Evolutionary conservation across 202 grass and related monocot species (phyloP), one percentile per base, ranked within the genome.

Genomic region (Setaria italica): DNA sequence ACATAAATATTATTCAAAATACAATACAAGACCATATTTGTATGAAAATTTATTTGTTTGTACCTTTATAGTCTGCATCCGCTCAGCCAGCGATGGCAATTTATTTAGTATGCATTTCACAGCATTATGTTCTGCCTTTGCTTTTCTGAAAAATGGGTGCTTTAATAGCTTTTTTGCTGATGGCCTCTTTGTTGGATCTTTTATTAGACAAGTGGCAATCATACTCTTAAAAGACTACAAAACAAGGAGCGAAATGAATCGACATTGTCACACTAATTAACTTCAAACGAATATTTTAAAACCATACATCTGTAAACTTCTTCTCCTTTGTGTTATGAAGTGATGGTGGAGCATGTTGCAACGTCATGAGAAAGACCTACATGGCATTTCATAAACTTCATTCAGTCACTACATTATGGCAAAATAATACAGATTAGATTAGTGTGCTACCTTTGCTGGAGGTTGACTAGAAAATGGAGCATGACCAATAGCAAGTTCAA

Each of bases 401-500:
- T 15, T 74, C 62, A 53, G 6, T 25, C 25, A 67, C 9, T 51
- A 4, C 0, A 58, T 30, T 58, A 35, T 67, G 32, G 47, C n/a
- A 80, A 78, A 10, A 43, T 11, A n/a, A 89, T 53, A 75, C 51
- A 55, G 6, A 62, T 12, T 10, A 66, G 64, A 56, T 41, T 16
- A 81, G 75, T 67, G 14, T 0, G 34, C 41, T 47, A 90, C 90
- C 87, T 92, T 92, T 32, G 85, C 85, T 85, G 96, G 96, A 78
- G 96, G 90, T 55, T 95, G 90, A 51, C 82, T 94, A 72, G 90
- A 95, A 88, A 99, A 99, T 58, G 96, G 96, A 78, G 93, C 94
- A 87, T 99, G 96, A 8, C 93, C 93, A 72, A 94, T 88, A 83
- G 96, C 96, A 71, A 99, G 90, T 81, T 99, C 96, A 53, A 99